Conservation (phyloP, 2,329 filamentous ascomycete species). For the Aspergillus ochraceus region DNA sequence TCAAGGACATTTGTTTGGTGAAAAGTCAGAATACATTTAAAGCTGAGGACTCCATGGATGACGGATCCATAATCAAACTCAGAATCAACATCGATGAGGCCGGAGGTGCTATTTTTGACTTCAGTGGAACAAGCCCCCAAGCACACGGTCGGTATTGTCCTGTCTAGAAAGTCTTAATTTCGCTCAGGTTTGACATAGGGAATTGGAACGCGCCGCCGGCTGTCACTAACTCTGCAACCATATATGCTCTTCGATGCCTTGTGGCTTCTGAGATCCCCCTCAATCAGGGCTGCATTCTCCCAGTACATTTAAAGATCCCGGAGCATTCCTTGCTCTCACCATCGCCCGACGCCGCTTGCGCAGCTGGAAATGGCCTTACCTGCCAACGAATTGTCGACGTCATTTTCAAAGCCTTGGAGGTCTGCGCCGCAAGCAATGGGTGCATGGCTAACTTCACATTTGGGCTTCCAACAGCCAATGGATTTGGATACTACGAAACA, state of each 20-base stretch:
- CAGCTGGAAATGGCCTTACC: constrained; percentile 78
- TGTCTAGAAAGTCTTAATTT: too few relatives aligned
- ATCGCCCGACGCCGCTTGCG: constrained; percentile 70
- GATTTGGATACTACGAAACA: constrained; percentile 80
- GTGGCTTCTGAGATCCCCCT: constrained; percentile 77
- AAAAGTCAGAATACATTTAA: too few relatives aligned
- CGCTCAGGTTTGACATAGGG: too few relatives aligned
- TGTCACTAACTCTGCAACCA: constrained; percentile 75
- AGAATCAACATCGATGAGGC: constrained; percentile 71
- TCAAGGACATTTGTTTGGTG: constrained; percentile 51
- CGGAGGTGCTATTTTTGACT: constrained; percentile 73
- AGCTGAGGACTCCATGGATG: constrained; percentile 71
- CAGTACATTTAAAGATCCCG: constrained; percentile 70
- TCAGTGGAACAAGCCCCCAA: constrained; percentile 59
- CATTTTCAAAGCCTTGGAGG: constrained; percentile 72
- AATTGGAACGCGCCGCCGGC: constrained; percentile 68
- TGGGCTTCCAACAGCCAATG: constrained; percentile 24
- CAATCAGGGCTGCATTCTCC: constrained; percentile 77
- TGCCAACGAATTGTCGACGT: constrained; percentile 75
- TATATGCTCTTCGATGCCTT: constrained; percentile 75
- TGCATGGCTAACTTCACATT: constrained; percentile 67
- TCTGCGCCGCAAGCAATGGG: constrained; percentile 73
- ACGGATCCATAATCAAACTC: constrained; percentile 73
- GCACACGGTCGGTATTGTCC: too few relatives aligned
- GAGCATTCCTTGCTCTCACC: constrained; percentile 70